phyloP scores from a whole-genome alignment of 106 monocot species.

The Dendrobium chrysotoxum region DNA sequence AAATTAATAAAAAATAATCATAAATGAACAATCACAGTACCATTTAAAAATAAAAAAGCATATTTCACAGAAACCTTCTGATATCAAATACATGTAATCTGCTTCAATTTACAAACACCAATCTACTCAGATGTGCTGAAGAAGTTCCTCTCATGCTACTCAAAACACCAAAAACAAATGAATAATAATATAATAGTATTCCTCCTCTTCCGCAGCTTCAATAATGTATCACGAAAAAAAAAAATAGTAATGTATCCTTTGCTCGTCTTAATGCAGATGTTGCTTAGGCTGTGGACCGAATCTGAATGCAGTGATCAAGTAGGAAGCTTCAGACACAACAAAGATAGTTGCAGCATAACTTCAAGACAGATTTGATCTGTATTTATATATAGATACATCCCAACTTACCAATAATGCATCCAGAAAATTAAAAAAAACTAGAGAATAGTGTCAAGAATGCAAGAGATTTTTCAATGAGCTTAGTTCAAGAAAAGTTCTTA shows the following conservation, averaged over 20 bases:
- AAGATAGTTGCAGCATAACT: neutral
- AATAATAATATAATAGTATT: neutral
- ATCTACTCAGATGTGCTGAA: neutral
- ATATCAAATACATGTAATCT: neutral
- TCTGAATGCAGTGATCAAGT: neutral
- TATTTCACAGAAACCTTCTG: neutral
- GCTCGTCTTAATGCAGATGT: too few relatives aligned
- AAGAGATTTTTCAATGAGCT: neutral
- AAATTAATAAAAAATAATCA: neutral
- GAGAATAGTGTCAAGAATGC: neutral
- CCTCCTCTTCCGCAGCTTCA: neutral
- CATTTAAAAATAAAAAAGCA: neutral
- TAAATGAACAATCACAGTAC: neutral
- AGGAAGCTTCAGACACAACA: neutral
- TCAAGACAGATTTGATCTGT: neutral
- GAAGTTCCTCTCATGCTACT: neutral
- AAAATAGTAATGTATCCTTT: neutral
- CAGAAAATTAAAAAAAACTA: neutral
- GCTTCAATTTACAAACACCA: neutral
- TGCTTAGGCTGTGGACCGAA: neutral
- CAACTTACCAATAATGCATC: neutral
- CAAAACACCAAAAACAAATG: neutral
- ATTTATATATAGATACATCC: slow-evolving; percentile 2
- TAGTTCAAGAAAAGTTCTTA: neutral
- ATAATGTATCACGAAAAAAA: neutral